phyloP scores from a whole-genome alignment of 805 yeast genomes.

The Hanseniaspora osmophila region DNA sequence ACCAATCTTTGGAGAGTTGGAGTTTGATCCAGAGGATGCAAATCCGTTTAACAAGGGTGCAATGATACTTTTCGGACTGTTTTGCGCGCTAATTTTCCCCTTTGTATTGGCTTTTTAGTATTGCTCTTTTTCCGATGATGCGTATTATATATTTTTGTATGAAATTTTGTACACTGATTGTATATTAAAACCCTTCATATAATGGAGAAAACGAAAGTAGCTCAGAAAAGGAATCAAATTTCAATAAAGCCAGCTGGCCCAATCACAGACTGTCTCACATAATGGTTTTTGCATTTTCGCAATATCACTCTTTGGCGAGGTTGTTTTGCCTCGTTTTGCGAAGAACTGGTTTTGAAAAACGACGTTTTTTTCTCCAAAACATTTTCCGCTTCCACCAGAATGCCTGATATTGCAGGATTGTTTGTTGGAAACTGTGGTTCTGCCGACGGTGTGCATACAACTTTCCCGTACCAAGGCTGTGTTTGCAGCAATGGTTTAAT shows the following conservation, averaged over 20 bases:
- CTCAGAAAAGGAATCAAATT: neutral
- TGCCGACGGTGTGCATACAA: constrained; percentile 22
- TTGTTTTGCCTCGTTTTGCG: constrained; percentile 3
- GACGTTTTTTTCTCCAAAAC: constrained; percentile 1
- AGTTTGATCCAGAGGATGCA: constrained; percentile 14
- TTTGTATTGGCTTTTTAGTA: neutral
- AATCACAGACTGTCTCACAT: constrained; percentile 15
- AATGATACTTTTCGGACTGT: constrained; percentile 8
- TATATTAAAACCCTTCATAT: neutral
- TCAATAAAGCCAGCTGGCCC: constrained; percentile 16
- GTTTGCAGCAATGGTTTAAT: constrained; percentile 38
- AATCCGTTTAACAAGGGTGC: constrained; percentile 14
- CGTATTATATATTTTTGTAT: neutral
- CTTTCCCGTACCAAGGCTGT: constrained; percentile 40
- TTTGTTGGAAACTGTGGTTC: constrained; percentile 15
- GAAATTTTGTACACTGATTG: neutral
- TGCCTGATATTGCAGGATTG: constrained; percentile 14
- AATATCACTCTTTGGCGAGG: constrained; percentile 6
- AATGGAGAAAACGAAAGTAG: too few species aligned
- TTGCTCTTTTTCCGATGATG: too few species aligned
- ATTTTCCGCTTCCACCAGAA: constrained; percentile 3
- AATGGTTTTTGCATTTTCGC: constrained; percentile 17
- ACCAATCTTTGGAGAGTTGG: constrained; percentile 8
- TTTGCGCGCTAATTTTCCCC: constrained; percentile 7
- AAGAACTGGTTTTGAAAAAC: constrained; percentile 4